Base-by-base conservation (phyloP, 805 yeast species). In the Scheffersomyces spartinae region DNA sequence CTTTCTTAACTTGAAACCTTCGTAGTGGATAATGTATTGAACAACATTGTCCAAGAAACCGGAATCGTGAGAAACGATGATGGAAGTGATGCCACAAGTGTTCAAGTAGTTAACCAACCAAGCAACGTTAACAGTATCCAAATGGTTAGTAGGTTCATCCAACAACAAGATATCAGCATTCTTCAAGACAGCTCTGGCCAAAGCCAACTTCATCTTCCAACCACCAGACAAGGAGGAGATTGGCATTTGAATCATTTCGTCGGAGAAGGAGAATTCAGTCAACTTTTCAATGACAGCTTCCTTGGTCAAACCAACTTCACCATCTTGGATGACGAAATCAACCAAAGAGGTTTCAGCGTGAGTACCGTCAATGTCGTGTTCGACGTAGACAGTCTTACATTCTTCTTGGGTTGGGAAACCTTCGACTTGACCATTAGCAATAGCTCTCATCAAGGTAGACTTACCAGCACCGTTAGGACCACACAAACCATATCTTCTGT, bases 401-500 rank as follows among this genome's bases (percentile, higher is more conserved):
- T 77, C 78, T 28, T 79, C 71, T 44, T 84, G 76, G 40, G 82
- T 79, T 22, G 98, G 98, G 74, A 91, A 88, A 4, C 97, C 97
- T 60, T 88, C 97, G 36, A 88, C 67, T 60, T 88, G 95, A 31
- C 97, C 97, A 47, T 84, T 83, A 28, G 95, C 84, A 44, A 88
- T 91, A 16, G 97, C 78, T 55, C 97, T 74, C 97, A 88, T 85
- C 44, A 88, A 66, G 9, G 98, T 88, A 9, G 96, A 85, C 57
- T 88, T 88, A 64, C 98, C 98, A 32, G 95, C 96, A 69, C 98
- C 98, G 51, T 88, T 88, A 60, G 96, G 70, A 50, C 98, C 98
- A 67, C 95, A 84, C 34, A 88, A 68, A 64, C 98, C 98, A 48
- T 88, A 88, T 57, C 98, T 73, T 59, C 83, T 96, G 43, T 97